A percentile compares a stretch with the other conserved stretches of the same genome.
Conservation (phyloP, 1,284 basidiomycete genomes). For the Sporisorium exsertum region DNA sequence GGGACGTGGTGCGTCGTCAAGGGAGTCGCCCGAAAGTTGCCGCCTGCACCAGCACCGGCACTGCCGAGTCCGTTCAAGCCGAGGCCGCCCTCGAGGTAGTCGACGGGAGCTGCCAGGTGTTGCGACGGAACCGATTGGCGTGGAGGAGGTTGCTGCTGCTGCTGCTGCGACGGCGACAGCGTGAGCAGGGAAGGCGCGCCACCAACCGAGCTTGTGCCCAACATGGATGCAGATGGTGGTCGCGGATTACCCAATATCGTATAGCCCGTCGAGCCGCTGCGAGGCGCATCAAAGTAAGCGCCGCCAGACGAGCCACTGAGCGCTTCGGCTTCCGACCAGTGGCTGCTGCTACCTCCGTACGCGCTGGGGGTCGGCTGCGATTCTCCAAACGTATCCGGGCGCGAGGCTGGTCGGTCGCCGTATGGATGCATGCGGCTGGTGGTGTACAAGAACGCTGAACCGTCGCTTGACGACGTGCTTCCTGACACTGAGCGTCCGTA, state of each 20-base stretch:
- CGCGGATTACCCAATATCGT: not conserved
- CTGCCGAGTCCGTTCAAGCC: constrained; percentile 3
- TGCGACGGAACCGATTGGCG: constrained; percentile 34
- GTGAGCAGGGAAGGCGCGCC: constrained; percentile 10
- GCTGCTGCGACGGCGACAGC: constrained; percentile 5
- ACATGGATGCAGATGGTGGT: constrained; percentile 1
- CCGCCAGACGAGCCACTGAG: constrained; percentile 6
- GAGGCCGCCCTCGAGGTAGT: constrained; percentile 12
- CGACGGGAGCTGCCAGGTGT: constrained; percentile 21
- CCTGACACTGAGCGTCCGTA: constrained; percentile 21
- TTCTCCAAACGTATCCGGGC: constrained; percentile 11
- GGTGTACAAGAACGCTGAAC: constrained; percentile 11
- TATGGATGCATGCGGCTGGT: constrained; percentile 33
- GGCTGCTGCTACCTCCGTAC: constrained; percentile 11
- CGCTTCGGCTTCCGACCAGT: constrained; percentile 23
- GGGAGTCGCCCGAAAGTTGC: constrained; percentile 10
- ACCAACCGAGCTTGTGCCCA: constrained; percentile 9
- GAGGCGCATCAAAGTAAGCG: constrained; percentile 17
- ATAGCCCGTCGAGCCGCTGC: constrained; percentile 2
- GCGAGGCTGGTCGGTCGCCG: constrained; percentile 22
- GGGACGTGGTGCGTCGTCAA: not conserved
- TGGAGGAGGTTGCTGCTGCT: not conserved
- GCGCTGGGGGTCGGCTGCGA: not conserved
- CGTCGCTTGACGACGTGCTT: constrained; percentile 7
- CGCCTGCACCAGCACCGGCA: not conserved